These are phyloP conservation scores for Geranomyces variabilis DNA, from an alignment of 192 early-diverging fungal genomes.

Conservation along the genomic window DNA sequence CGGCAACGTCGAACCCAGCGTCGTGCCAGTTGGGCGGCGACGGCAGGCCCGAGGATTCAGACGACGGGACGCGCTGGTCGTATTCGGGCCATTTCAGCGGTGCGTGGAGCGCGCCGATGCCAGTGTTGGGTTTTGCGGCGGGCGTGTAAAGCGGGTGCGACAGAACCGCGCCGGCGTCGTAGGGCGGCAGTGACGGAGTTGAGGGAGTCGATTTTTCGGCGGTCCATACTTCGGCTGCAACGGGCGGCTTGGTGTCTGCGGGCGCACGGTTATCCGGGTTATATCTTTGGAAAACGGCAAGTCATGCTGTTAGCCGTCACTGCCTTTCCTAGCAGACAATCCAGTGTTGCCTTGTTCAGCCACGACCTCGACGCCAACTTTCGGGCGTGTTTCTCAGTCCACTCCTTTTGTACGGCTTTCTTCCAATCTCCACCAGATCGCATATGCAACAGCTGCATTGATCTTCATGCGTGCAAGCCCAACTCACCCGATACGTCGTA, in stretches of 20 bases:
- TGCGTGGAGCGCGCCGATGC: conserved; percentile 39
- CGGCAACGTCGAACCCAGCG: conserved; percentile 42
- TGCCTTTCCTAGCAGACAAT: too few species aligned
- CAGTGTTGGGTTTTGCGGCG: conserved; percentile 36
- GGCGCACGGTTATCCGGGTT: conserved; percentile 13
- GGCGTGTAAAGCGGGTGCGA: conserved; percentile 53
- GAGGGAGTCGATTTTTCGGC: not conserved
- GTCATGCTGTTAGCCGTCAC: too few species aligned
- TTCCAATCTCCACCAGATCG: too few species aligned
- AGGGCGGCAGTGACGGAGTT: not conserved
- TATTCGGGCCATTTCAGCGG: conserved; percentile 55
- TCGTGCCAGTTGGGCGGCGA: conserved; percentile 36
- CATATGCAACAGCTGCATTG: too few species aligned
- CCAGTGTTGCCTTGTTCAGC: too few species aligned
- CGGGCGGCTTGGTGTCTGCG: not conserved
- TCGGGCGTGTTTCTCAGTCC: too few species aligned
- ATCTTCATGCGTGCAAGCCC: too few species aligned
- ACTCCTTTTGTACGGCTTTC: too few species aligned
- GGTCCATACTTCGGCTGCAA: conserved; percentile 26
- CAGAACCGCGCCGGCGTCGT: conserved; percentile 39
- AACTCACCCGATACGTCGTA: too few species aligned
- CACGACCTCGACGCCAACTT: too few species aligned
- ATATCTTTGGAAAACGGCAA: not conserved
- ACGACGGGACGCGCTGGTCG: conserved; percentile 44
- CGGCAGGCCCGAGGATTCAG: conserved; percentile 27